Conservation (phyloP, 148 eudicot species). For the Rhododendron molle region DNA sequence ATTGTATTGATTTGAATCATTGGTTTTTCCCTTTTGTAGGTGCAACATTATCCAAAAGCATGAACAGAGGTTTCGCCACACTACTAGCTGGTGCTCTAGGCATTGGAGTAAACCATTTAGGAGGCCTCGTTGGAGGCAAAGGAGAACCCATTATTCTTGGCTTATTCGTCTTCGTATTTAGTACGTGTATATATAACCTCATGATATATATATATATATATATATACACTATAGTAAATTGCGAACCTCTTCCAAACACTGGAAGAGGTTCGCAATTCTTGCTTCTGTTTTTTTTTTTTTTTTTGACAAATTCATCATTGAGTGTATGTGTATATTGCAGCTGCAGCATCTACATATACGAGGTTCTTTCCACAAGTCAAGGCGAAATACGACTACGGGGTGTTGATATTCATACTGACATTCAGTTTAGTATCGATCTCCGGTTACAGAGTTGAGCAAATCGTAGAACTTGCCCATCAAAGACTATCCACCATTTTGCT, state of each 20-base stretch:
- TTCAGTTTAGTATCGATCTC: slow-evolving; percentile 41
- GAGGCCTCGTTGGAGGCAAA: slow-evolving; percentile 38
- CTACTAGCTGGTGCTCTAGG: slow-evolving; percentile 59
- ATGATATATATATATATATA: neutral
- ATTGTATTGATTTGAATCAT: neutral
- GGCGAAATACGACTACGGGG: slow-evolving; percentile 40
- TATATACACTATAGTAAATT: too few relatives aligned
- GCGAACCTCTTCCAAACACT: neutral
- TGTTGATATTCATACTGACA: slow-evolving; percentile 46
- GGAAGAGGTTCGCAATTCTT: neutral
- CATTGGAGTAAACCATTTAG: slow-evolving; percentile 60
- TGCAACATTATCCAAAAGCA: slow-evolving; percentile 65
- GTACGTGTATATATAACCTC: slow-evolving; percentile 19
- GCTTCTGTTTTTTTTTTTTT: too few relatives aligned
- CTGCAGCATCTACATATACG: slow-evolving; percentile 31
- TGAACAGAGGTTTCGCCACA: slow-evolving; percentile 65
- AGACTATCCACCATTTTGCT: slow-evolving; percentile 33
- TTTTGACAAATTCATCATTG: too few relatives aligned
- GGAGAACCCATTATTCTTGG: slow-evolving; percentile 63
- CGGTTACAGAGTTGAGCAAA: slow-evolving; percentile 31
- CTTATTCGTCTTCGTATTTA: slow-evolving; percentile 50
- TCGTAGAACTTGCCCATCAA: slow-evolving; percentile 31
- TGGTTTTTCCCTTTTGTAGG: slow-evolving; percentile 32
- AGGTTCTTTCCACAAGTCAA: slow-evolving; percentile 40
- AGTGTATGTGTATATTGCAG: slow-evolving; percentile 32